A percentile compares a stretch with the other conserved stretches of the same genome.
Evolutionary conservation across 495 filamentous ascomycete species (phyloP).

Genomic region (Aspergillus biplanus): DNA sequence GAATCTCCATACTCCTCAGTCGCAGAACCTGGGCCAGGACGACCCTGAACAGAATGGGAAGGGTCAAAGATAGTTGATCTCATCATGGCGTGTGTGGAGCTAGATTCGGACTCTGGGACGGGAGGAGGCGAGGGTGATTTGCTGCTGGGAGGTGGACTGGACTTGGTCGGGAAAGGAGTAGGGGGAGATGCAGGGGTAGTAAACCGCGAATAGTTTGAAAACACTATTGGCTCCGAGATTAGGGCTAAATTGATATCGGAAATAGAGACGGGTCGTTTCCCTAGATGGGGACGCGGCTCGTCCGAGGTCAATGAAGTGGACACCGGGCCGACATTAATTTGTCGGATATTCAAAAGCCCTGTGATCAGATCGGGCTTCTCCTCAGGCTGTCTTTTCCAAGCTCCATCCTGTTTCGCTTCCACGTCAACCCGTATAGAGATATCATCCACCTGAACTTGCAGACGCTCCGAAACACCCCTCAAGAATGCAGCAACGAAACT

Average conservation of each 20-base stretch:
- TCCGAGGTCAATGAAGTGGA: constrained; percentile 43
- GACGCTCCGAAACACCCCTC: constrained; percentile 78
- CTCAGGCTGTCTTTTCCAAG: constrained; percentile 43
- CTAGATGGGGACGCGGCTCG: constrained; percentile 38
- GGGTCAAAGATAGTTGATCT: constrained; percentile 47
- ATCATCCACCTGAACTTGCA: constrained; percentile 72
- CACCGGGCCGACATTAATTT: constrained; percentile 68
- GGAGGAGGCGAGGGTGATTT: constrained; percentile 37
- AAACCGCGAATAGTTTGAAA: constrained; percentile 65
- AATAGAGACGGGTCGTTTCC: constrained; percentile 68
- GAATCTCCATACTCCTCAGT: constrained; percentile 1
- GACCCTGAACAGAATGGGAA: constrained; percentile 12
- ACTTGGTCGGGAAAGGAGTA: constrained; percentile 49
- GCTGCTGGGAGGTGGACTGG: constrained; percentile 39
- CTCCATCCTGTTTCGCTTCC: constrained; percentile 50
- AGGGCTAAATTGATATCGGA: constrained; percentile 65
- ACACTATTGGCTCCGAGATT: constrained; percentile 73
- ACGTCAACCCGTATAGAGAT: constrained; percentile 67
- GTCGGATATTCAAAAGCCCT: constrained; percentile 66
- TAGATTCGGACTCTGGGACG: constrained; percentile 32
- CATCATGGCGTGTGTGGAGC: constrained; percentile 41
- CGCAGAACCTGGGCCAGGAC: background rate
- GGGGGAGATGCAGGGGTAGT: constrained; percentile 62
- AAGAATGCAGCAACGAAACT: constrained; percentile 81
- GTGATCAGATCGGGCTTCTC: constrained; percentile 56